Conservation (phyloP, 805 yeast genomes). For the Metschnikowia orientalis region DNA sequence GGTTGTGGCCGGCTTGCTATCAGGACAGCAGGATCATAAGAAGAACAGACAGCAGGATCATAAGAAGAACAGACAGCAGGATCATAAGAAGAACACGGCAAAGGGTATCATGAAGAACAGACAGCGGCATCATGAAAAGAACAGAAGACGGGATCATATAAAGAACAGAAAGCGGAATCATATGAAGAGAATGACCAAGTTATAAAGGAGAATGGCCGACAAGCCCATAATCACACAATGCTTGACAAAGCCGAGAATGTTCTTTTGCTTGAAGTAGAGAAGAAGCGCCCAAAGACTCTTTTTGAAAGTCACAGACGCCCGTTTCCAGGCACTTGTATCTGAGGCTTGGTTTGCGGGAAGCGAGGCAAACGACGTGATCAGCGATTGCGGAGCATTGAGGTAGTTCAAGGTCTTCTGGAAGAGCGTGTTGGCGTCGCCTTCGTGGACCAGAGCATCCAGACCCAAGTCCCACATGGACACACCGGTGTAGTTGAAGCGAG, state of each 20-base stretch:
- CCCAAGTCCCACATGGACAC: constrained; percentile 3
- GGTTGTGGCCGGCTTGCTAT: no score
- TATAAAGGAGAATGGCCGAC: constrained; percentile 5
- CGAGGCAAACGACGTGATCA: constrained; percentile 5
- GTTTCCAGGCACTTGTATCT: constrained; percentile 2
- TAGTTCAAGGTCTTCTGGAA: constrained; percentile 28
- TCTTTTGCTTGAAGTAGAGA: constrained; percentile 1
- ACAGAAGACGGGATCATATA: no score
- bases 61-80: no score
- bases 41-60: no score
- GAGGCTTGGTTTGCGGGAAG: constrained; percentile 1
- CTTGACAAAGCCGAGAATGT: constrained; percentile 6
- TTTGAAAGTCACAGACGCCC: background rate
- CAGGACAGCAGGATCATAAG: no score
- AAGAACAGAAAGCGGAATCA: no score
- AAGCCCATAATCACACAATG: constrained; percentile 10
- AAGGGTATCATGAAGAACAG: no score
- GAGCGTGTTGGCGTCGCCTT: constrained; percentile 12
- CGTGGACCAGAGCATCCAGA: constrained; percentile 12
- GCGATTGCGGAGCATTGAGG: constrained; percentile 28
- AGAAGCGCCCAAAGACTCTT: background rate
- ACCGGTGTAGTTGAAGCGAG: constrained; percentile 24
- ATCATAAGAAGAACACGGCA: no score
- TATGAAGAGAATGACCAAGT: no score
- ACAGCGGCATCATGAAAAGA: no score